Base-by-base conservation (phyloP, 2,329 filamentous ascomycete species). In the Rutstroemia sydowiana region DNA sequence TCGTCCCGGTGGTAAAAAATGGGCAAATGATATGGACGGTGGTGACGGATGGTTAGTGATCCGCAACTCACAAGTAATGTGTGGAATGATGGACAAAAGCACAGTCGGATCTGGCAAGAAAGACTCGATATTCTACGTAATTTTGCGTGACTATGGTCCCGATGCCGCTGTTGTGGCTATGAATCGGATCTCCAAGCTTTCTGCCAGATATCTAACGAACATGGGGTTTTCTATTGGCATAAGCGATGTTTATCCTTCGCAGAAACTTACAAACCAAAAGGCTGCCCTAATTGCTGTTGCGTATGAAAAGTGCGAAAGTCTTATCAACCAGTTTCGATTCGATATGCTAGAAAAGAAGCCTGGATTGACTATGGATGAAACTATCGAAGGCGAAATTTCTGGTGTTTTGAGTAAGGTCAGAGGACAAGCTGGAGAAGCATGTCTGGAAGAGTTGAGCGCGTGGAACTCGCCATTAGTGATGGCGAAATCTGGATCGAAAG, bases 51-150 rank as follows among this genome's bases (percentile, higher is more conserved):
- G 88, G 79, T 75, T 98, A 9, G 89, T 95, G 13, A 85, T 98
- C 56, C 87, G 92, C 52, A 97, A 98, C 66, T 97, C 92, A 0
- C 91, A 96, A 67, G 84, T 97, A 56, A 95, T 98, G 88, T 97
- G 92, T 65, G 93, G 93, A 55, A 81, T 85, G 54, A 96, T 97
- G 90, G 93, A 98, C 73, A 98, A 98, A 71, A 87, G 88, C 1
- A 97, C 91, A 0, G 88, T 98, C n/a, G 93, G 93, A 61, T 84
- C 88, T 5, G 93, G 93, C 62, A 97, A 97, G 74, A 98, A 98
- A 66, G 92, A 95, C 67, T 96, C 91, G 0, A 84, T 98, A 18
- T 98, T 97, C 66, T 98, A 96, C 65, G 87, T 97, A 52, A 92
- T 98, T 65, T 81, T 97, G 61, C 81, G 93, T 74, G 93, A 98